Base-by-base conservation (phyloP, 2,329 filamentous ascomycete genomes). In the Catunica adiposa region DNA sequence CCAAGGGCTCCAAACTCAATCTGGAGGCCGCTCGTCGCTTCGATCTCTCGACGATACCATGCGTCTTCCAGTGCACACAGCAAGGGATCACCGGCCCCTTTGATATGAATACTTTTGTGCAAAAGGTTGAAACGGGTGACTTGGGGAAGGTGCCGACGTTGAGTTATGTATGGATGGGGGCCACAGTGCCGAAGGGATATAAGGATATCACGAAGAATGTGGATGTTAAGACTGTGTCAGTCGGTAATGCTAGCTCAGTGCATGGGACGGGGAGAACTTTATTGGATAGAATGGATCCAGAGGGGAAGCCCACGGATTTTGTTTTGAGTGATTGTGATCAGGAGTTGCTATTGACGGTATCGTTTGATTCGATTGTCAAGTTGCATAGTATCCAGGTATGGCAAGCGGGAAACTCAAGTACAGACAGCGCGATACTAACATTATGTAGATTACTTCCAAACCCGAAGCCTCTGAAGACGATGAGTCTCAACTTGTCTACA, bases 271-370 rank as follows among this genome's bases (percentile, higher is more conserved):
- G 5, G 29, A 11, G 5, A 11, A 34, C 29, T 5, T 34, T 34
- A 34, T 5, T 34, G 29, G 29, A 11, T 5, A 11, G 5, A 11
- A 5, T 34, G 29, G 29, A 11, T 5, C 29, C 29, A n/a, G 40
- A 44, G 20, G 20, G 40, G 26, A 60, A 61, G 55, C 20, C 31
- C 9, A 80, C 79, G 65, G 90, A 98, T 69, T 97, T 86, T 83
- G 82, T 97, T 22, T 87, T 96, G 73, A 96, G 88, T 68, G 90
- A 96, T 65, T 94, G 90, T 37, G 92, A 98, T 66, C 89, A 97
- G 71, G 92, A 98, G 73, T 73, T 98, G 60, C 86, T 97, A 77
- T 77, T 98, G 50, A 97, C 83, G 69, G 76, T 94, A 57, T 90
- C 92, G 0, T 95, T 98, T 71, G 84, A 89, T 67, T 80, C 84